Percentiles rank a stretch among this genome's conserved stretches.
phyloP scores from a whole-genome alignment of 106 monocot genomes.

The Amphibolis antarctica region DNA sequence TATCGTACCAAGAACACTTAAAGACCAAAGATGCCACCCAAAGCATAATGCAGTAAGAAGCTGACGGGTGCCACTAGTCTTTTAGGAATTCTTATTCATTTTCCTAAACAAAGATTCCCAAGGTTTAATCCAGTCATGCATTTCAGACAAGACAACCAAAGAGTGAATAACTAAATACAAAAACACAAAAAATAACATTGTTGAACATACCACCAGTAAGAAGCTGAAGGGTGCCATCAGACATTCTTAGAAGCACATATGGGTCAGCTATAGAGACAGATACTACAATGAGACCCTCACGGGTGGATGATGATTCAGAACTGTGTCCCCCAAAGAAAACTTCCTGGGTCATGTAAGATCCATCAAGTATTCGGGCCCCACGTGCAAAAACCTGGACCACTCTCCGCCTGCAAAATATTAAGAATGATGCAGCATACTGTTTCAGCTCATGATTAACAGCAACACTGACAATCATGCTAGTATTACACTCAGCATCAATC shows the following conservation, averaged over 20 bases:
- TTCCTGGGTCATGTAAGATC: conserved; percentile 94
- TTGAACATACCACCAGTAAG: conserved; percentile 74
- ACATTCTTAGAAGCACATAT: conserved; percentile 81
- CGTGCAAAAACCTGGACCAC: conserved; percentile 74
- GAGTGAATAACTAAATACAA: neutral
- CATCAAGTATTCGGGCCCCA: conserved; percentile 94
- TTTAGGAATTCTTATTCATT: too few species aligned
- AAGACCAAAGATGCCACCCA: too few species aligned
- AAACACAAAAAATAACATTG: neutral
- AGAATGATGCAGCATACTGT: too few species aligned
- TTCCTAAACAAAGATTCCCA: too few species aligned
- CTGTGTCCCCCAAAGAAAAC: conserved; percentile 56
- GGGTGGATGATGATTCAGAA: conserved; percentile 42
- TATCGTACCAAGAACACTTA: too few species aligned
- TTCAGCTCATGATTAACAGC: too few species aligned
- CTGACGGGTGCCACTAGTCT: too few species aligned
- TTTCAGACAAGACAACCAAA: too few species aligned
- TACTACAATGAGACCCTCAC: conserved; percentile 40
- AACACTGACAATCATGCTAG: too few species aligned
- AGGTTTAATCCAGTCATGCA: too few species aligned
- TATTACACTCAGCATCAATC: too few species aligned
- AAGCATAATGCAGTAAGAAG: too few species aligned
- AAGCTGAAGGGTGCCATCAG: conserved; percentile 75
- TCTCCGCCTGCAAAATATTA: conserved; percentile 45
- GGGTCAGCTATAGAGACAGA: conserved; percentile 96